Evolutionary conservation across 2,329 filamentous ascomycete genomes (phyloP).

Genomic region (Pseudogymnoascus sp.): DNA sequence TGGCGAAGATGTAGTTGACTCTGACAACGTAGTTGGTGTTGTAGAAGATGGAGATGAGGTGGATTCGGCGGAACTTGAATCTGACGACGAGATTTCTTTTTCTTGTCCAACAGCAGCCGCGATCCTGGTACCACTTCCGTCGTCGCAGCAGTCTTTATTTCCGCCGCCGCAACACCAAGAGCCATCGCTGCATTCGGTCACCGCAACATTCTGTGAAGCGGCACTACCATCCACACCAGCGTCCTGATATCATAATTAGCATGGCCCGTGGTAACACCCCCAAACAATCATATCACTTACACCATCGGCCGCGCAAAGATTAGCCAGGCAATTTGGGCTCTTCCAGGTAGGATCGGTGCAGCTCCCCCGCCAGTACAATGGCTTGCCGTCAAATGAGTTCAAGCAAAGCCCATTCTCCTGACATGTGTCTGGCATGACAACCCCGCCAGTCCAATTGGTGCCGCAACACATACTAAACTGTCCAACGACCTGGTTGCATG

Average conservation of each 20-base stretch:
- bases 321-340: slow-evolving; percentile 6
- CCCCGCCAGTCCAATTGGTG: slow-evolving; percentile 1
- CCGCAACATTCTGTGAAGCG: background rate
- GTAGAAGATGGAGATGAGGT: background rate
- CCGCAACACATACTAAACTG: slow-evolving; percentile 9
- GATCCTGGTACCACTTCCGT: background rate
- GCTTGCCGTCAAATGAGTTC: background rate
- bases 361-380: slow-evolving; percentile 6
- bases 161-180: slow-evolving; percentile 7
- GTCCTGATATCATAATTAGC: background rate
- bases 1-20: background rate
- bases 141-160: background rate
- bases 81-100: background rate
- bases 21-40: background rate
- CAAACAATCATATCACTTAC: background rate
- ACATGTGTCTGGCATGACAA: slow-evolving; percentile 1
- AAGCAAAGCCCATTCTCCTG: slow-evolving; percentile 8
- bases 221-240: background rate
- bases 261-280: background rate
- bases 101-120: background rate
- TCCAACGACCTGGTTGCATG: slow-evolving; percentile 8
- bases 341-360: slow-evolving; percentile 9
- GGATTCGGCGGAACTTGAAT: background rate
- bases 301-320: background rate
- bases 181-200: slow-evolving; percentile 6